Evolutionary conservation across 352 stramenopile species (phyloP), one percentile per base, ranked within the genome.

Genomic region (Globisporangium lucens): DNA sequence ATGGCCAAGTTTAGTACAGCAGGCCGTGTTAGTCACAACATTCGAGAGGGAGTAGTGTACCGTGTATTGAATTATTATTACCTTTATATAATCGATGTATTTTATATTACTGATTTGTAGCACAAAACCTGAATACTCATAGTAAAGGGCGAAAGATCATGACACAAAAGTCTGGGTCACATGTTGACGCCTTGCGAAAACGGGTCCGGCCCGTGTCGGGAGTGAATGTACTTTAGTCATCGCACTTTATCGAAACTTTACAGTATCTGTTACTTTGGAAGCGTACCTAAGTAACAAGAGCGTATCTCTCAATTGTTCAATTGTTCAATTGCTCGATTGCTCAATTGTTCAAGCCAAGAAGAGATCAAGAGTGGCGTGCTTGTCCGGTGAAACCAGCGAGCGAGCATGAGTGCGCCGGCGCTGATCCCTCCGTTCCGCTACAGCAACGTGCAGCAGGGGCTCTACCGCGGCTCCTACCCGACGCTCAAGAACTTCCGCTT

Each of bases 401-500:
- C 30, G 17, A 61, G 75, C 67, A 82, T 80, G 35, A 81, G 74
- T 35, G 80, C 80, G 61, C 80, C 84, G 35, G 86, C 88, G 69
- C 65, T 96, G 63, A 91, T 96, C 72, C 88, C 88, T 59, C 88
- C 88, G 69, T 96, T 96, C 77, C 85, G 88, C 68, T 96, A 91
- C 76, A 94, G 83, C 69, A 89, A 78, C 1, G 85, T 94, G 61
- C 85, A 96, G 75, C 80, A 94, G 46, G 75, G 82, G 15, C 66
- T 96, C 51, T 94, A 92, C 66, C 88, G 88, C 53, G 88, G 88
- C 4, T 78, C 84, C 33, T 94, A 94, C 66, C 88, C 86, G 67
- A 94, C 88, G 74, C 80, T 94, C 63, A 93, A 93, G 73, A 94
- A 93, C 75, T 93, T 94, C 56, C 83, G 85, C 22, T 96, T 96